Evolutionary conservation across 108 stramenopile genomes (phyloP).

Genomic region (Cyclotella cryptica): DNA sequence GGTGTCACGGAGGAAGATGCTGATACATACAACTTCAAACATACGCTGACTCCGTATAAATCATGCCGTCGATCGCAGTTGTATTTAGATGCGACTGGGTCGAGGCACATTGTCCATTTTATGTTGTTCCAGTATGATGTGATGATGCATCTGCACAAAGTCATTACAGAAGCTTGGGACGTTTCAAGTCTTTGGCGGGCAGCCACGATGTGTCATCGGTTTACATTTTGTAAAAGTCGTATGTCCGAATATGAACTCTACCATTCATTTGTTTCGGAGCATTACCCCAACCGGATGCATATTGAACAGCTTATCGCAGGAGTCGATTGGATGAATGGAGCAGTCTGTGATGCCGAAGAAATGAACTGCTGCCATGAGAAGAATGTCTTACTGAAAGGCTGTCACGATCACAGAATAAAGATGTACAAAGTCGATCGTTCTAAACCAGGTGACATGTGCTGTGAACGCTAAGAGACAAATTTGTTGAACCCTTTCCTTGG

Average conservation of each 20-base stretch:
- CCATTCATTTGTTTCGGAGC: constrained; percentile 18
- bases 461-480: neutral
- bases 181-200: constrained; percentile 28
- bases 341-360: constrained; percentile 35
- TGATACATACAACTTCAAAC: neutral
- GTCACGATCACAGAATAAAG: constrained; percentile 44
- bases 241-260: constrained; percentile 46
- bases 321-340: constrained; percentile 20
- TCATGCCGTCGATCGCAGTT: constrained; percentile 21
- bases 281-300: constrained; percentile 37
- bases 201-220: constrained; percentile 6
- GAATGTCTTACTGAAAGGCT: constrained; percentile 46
- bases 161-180: constrained; percentile 21
- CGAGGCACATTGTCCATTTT: constrained; percentile 38
- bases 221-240: constrained; percentile 27
- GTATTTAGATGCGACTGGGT: constrained; percentile 36
- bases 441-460: constrained; percentile 28
- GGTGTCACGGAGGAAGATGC: neutral
- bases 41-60: constrained; percentile 38
- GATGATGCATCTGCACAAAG: constrained; percentile 32
- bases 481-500: too few relatives aligned
- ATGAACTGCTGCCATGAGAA: constrained; percentile 35
- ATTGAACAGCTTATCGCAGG: constrained; percentile 17
- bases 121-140: constrained; percentile 56
- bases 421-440: neutral